Evolutionary conservation across 805 yeast genomes (phyloP).

Genomic region (Yarrowia phangngaensis): DNA sequence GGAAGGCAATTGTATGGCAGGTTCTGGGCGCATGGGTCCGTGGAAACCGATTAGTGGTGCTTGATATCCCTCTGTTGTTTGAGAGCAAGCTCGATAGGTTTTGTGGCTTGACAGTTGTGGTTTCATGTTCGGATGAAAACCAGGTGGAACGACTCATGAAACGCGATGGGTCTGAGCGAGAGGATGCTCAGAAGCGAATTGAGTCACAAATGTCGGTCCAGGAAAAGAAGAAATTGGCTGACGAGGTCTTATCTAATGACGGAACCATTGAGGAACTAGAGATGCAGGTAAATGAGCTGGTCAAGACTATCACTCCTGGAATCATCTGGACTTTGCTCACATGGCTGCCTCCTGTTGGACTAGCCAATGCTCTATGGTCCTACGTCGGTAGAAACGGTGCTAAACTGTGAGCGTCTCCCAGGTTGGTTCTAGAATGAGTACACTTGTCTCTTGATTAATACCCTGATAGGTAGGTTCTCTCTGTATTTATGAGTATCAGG

Average conservation of each 20-base stretch:
- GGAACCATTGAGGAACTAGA: conserved; percentile 46
- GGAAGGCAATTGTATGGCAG: conserved; percentile 58
- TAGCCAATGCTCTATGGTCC: conserved; percentile 31
- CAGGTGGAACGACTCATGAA: conserved; percentile 61
- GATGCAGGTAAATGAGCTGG: conserved; percentile 44
- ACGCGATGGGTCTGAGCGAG: conserved; percentile 62
- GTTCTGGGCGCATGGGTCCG: conserved; percentile 54
- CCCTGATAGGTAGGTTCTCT: too few relatives aligned
- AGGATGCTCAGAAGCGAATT: conserved; percentile 71
- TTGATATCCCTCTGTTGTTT: conserved; percentile 88
- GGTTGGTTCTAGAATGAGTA: not conserved
- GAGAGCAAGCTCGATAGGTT: conserved; percentile 67
- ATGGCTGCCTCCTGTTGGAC: conserved; percentile 41
- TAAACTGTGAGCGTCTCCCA: not conserved
- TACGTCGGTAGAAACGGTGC: conserved; percentile 3
- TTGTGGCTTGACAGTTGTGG: conserved; percentile 70
- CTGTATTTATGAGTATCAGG: too few relatives aligned
- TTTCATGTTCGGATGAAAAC: conserved; percentile 52
- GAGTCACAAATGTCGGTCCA: conserved; percentile 68
- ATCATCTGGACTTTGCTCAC: conserved; percentile 34
- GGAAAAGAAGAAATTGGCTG: conserved; percentile 57
- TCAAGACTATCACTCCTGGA: conserved; percentile 43
- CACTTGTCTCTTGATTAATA: too few relatives aligned
- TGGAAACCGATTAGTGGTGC: conserved; percentile 57
- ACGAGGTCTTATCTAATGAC: conserved; percentile 64